Conservation (phyloP, 1,139 yeast genomes). For the Zygoascus hellenicus region DNA sequence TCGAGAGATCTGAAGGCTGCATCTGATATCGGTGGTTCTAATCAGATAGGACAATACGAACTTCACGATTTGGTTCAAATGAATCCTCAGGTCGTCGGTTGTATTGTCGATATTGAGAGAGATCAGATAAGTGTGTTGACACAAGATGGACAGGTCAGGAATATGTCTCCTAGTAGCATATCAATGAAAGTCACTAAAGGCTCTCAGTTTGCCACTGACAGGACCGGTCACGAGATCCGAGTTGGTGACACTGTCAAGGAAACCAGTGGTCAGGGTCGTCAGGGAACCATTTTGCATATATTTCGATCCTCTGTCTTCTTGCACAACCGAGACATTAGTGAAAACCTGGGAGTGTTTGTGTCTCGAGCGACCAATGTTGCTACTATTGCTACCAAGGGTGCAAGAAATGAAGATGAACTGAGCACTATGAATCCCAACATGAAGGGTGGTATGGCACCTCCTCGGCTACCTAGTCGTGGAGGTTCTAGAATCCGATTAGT, state of each 20-base stretch:
- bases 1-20: constrained; percentile 68
- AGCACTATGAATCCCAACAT: constrained; percentile 83
- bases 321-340: constrained; percentile 70
- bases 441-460: constrained; percentile 45
- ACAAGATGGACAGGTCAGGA: constrained; percentile 71
- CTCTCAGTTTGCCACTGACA: constrained; percentile 82
- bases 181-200: constrained; percentile 63
- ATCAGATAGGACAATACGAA: constrained; percentile 68
- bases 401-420: constrained; percentile 48
- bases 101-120: constrained; percentile 83
- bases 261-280: constrained; percentile 68
- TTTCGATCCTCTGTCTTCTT: constrained; percentile 74
- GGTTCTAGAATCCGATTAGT: constrained; percentile 17
- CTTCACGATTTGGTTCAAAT: constrained; percentile 86
- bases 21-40: constrained; percentile 46
- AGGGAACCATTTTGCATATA: constrained; percentile 83
- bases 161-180: constrained; percentile 73
- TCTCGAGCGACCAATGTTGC: constrained; percentile 69
- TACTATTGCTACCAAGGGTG: constrained; percentile 79
- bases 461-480: constrained; percentile 37
- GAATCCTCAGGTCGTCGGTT: constrained; percentile 82
- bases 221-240: constrained; percentile 73
- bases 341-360: constrained; percentile 89
- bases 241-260: constrained; percentile 93
- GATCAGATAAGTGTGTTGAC: constrained; percentile 77